These are phyloP conservation scores for Magnaporthiopsis rhizophila DNA, from an alignment of 2,329 filamentous ascomycete species.

Conservation along the genomic window DNA sequence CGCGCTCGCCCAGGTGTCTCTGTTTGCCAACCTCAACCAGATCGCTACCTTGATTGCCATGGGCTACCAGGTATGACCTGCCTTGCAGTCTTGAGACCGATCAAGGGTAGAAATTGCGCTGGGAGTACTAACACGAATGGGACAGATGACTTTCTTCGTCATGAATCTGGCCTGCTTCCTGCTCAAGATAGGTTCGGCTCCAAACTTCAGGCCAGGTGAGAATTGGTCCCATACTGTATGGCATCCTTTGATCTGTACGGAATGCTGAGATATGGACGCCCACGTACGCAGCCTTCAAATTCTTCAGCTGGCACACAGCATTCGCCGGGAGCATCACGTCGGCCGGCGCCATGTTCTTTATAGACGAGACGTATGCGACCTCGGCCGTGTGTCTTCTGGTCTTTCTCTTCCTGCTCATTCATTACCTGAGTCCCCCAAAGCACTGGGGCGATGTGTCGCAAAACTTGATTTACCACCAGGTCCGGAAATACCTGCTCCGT, in stretches of 20 bases:
- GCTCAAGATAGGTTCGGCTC: constrained; percentile 77
- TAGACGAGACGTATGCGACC: constrained; percentile 72
- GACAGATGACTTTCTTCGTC: constrained; percentile 76
- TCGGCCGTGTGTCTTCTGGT: constrained; percentile 66
- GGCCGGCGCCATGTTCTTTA: constrained; percentile 80
- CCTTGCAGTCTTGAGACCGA: background rate
- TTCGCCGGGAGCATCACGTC: constrained; percentile 67
- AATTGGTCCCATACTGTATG: background rate
- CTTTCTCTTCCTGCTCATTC: constrained; percentile 74
- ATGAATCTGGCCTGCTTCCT: constrained; percentile 84
- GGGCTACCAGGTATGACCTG: constrained; percentile 59
- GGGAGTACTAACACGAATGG: constrained; percentile 10
- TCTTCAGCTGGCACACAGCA: constrained; percentile 82
- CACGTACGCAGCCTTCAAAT: constrained; percentile 57
- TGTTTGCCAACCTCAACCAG: constrained; percentile 77
- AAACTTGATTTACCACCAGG: constrained; percentile 78
- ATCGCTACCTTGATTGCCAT: constrained; percentile 87
- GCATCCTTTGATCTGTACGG: background rate
- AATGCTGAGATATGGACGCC: background rate
- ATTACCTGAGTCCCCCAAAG: constrained; percentile 79
- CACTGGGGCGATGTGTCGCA: constrained; percentile 88
- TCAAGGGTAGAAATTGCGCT: background rate
- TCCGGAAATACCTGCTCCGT: constrained; percentile 79
- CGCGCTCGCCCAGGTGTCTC: constrained; percentile 65
- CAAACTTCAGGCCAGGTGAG: constrained; percentile 67